A percentile compares a stretch with the other conserved stretches of the same genome.
Evolutionary conservation across 2,329 filamentous ascomycete genomes (phyloP).

Genomic region (Neopestalotiopsis rosae): DNA sequence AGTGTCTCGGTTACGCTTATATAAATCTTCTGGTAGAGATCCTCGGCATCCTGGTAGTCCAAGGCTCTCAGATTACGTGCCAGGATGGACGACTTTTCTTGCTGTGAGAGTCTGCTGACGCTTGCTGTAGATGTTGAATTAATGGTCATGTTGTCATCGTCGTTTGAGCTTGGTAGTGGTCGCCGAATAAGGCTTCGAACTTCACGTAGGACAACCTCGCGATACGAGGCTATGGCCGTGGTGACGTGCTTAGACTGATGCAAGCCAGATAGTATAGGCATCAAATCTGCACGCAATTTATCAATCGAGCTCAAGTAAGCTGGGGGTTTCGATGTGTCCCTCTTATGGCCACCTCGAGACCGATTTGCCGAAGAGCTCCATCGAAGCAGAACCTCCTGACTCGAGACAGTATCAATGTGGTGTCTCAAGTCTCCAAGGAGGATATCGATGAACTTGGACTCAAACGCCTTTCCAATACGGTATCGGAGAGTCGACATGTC

Average conservation of each 20-base stretch:
- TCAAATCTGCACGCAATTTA: slow-evolving; percentile 71
- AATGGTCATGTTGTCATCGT: slow-evolving; percentile 91
- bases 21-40: slow-evolving; percentile 82
- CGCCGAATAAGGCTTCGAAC: slow-evolving; percentile 84
- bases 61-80: slow-evolving; percentile 87
- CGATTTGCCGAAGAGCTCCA: slow-evolving; percentile 83
- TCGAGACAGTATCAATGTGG: slow-evolving; percentile 78
- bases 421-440: slow-evolving; percentile 79
- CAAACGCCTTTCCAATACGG: slow-evolving; percentile 86
- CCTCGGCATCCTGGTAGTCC: slow-evolving; percentile 83
- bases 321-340: slow-evolving; percentile 73
- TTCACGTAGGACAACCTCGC: slow-evolving; percentile 83
- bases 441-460: slow-evolving; percentile 77
- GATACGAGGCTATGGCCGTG: slow-evolving; percentile 81
- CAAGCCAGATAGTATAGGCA: slow-evolving; percentile 77
- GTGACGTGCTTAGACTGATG: slow-evolving; percentile 80
- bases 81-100: slow-evolving; percentile 88
- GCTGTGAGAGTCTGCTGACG: slow-evolving; percentile 72
- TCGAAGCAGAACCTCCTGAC: slow-evolving; percentile 76
- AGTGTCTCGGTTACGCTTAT: slow-evolving; percentile 87
- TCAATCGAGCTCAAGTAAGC: slow-evolving; percentile 79
- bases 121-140: slow-evolving; percentile 81
- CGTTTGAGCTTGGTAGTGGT: slow-evolving; percentile 88
- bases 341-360: slow-evolving; percentile 68
- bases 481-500: slow-evolving; percentile 79